These are phyloP conservation scores for Limnomonas spitsbergensis DNA, from an alignment of 139 green algal species.

Conservation along the genomic window DNA sequence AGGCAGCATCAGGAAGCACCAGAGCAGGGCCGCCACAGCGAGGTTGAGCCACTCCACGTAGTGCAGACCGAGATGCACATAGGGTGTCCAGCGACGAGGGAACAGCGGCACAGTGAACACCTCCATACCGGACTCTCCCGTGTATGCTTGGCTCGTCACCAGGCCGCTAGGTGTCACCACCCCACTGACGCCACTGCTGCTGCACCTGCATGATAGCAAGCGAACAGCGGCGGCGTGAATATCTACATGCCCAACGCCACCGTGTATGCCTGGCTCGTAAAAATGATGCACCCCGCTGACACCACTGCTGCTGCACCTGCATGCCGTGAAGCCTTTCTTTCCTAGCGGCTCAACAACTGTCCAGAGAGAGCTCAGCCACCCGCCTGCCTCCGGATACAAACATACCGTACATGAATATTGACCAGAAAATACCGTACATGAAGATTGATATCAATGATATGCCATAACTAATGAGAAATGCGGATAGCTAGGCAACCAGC, in stretches of 20 bases:
- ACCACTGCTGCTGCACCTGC: too few species aligned
- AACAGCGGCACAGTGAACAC: constrained; percentile 17
- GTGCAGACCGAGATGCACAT: constrained; percentile 8
- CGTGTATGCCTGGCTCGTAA: too few species aligned
- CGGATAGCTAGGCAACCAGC: too few species aligned
- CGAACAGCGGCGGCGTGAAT: not conserved
- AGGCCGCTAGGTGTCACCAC: constrained; percentile 19
- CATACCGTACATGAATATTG: too few species aligned
- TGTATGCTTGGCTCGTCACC: not conserved
- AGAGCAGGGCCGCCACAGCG: constrained; percentile 16
- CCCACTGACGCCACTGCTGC: constrained; percentile 29
- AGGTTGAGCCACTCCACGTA: constrained; percentile 26
- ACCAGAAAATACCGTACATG: too few species aligned
- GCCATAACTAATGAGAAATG: too few species aligned
- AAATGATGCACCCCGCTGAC: too few species aligned
- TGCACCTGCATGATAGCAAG: constrained; percentile 24
- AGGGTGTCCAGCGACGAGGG: not conserved
- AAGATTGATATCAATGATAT: too few species aligned
- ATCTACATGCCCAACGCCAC: not conserved
- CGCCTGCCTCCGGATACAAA: too few species aligned
- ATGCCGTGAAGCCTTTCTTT: too few species aligned
- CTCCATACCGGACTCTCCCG: not conserved
- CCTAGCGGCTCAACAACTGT: too few species aligned
- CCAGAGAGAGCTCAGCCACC: too few species aligned
- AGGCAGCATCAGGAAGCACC: constrained; percentile 10